Base-by-base conservation (phyloP, 208 protist genomes). In the Crithidia thermophila region DNA sequence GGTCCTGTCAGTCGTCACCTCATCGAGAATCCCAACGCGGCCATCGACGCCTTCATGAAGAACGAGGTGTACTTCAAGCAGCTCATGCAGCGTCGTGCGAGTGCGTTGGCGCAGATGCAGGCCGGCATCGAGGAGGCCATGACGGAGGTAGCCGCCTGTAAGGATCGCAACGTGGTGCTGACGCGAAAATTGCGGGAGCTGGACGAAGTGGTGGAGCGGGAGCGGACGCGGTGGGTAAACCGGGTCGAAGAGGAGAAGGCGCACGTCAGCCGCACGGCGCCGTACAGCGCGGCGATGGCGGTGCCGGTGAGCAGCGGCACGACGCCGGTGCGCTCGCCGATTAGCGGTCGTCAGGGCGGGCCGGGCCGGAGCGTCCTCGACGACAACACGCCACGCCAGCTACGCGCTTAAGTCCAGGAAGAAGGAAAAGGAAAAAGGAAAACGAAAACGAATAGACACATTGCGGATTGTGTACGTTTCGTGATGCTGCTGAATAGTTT, bases 21-120 rank as follows among this genome's bases (percentile, higher is more conserved):
- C 3, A 58, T 91, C 4, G 60, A 75, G 51, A 85, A 90, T 67
- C 78, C 85, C 16, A 71, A 82, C 46, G 81, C 76, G 14, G 82
- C 85, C 11, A 77, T 90, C 11, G 83, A 91, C 33, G 77, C 81
- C 20, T 90, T 94, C 61, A 90, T 91, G 78, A 92, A 90, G 56
- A 94, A 95, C 47, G 85, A 94, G 63, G 60, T 92, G 21, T 88
- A 94, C 70, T 91, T 88, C 63, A 87, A 90, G 42, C 85, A 95
- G 56, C 74, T 95, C 14, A 82, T 89, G 74, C 80, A 82, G 31
- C 79, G 85, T 23, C 80, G 87, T 0, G 75, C 81, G 30, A 80
- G 88, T 21, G 83, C 87, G 18, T 71, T 95, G 50, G 51, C 61
- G 14, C 56, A 81, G 47, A 87, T 95, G 67, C 85, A 83, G 27